A percentile compares a stretch with the other conserved stretches of the same genome.
Conservation (phyloP, 768 basidiomycete genomes). For the Russula dissimulans region DNA sequence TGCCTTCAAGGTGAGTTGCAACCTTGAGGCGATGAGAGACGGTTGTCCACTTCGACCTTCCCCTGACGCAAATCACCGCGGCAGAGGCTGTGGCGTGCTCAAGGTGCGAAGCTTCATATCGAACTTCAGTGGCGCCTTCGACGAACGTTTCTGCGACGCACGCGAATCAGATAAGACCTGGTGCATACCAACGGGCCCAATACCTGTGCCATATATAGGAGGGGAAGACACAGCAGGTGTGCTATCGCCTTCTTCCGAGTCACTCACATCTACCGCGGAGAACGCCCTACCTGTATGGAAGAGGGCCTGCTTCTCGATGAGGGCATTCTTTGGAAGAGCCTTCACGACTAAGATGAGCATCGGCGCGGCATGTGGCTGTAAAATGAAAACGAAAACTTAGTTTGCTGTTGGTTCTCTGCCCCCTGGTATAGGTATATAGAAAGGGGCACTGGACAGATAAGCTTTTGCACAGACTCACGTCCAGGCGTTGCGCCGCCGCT, state of each 20-base stretch:
- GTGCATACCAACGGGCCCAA: neutral
- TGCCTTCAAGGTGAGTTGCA: constrained; percentile 15
- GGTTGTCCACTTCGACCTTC: neutral
- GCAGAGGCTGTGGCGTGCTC: constrained; percentile 3
- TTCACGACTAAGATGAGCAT: constrained; percentile 55
- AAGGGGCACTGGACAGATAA: neutral
- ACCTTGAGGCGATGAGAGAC: constrained; percentile 11
- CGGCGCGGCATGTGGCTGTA: constrained; percentile 25
- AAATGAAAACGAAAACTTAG: no score
- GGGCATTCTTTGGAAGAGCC: constrained; percentile 60
- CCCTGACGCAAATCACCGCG: constrained; percentile 17
- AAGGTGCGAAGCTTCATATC: constrained; percentile 8
- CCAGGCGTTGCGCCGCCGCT: constrained; percentile 27
- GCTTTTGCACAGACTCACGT: neutral
- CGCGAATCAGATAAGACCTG: constrained; percentile 1
- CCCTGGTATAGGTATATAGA: neutral
- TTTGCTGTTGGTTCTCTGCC: neutral
- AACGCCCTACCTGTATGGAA: constrained; percentile 55
- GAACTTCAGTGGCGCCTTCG: neutral
- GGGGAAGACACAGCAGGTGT: constrained; percentile 27
- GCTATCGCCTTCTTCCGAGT: constrained; percentile 37
- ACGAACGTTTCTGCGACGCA: neutral
- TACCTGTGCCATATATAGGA: constrained; percentile 38
- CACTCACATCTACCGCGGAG: constrained; percentile 25
- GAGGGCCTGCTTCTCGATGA: constrained; percentile 68